A percentile compares a stretch with the other conserved stretches of the same genome.
Evolutionary conservation across 108 stramenopile species (phyloP).

Genomic region (Cylindrotheca closterium): DNA sequence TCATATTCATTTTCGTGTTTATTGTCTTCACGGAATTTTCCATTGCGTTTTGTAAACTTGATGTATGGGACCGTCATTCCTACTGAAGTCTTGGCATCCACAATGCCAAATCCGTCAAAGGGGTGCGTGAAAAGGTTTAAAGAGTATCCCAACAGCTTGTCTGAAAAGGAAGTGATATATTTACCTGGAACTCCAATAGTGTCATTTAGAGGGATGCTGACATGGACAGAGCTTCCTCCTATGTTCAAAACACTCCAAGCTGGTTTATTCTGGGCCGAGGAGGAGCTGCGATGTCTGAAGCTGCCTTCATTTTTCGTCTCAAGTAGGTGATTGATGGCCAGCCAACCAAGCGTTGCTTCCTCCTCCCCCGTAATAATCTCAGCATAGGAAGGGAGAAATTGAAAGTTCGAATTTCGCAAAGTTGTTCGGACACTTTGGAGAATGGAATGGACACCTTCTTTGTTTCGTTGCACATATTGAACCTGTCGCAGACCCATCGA

Average conservation of each 20-base stretch:
- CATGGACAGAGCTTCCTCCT: not conserved
- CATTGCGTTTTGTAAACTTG: too few relatives aligned
- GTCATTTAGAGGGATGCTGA: not conserved
- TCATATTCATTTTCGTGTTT: too few relatives aligned
- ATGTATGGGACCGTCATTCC: too few relatives aligned
- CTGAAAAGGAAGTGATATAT: too few relatives aligned
- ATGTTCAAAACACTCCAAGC: not conserved
- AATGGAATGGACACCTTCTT: conserved; percentile 62
- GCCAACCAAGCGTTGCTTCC: conserved; percentile 91
- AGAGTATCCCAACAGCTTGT: too few relatives aligned
- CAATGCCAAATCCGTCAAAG: too few relatives aligned
- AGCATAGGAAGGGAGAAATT: conserved; percentile 42
- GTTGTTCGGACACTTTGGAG: conserved; percentile 45
- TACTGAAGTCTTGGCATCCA: too few relatives aligned
- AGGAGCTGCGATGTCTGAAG: not conserved
- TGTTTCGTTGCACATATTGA: conserved; percentile 21
- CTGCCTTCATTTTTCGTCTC: not conserved
- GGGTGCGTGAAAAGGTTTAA: too few relatives aligned
- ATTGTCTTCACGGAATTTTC: too few relatives aligned
- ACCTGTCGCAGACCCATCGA: conserved; percentile 80
- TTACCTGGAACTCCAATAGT: too few relatives aligned
- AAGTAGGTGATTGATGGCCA: conserved; percentile 64
- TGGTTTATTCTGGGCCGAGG: not conserved
- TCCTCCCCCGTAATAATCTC: conserved; percentile 87
- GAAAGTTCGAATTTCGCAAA: conserved; percentile 77